Evolutionary conservation across 257 asterid genomes (phyloP), one percentile per base, ranked within the genome.

Genomic region (Forsythia viridissima): DNA sequence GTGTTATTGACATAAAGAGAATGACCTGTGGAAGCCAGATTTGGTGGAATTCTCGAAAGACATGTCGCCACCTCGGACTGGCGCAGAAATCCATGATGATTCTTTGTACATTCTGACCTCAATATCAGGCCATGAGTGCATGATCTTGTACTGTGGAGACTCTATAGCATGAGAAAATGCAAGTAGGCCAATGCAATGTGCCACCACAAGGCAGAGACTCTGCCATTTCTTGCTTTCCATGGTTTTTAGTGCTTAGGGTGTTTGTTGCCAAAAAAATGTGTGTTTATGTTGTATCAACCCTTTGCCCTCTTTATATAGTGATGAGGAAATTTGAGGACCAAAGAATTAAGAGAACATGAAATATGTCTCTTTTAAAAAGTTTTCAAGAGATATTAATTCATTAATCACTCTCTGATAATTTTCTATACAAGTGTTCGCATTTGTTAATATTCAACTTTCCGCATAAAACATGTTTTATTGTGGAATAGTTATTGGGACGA

Each of bases 1-100:
- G 20, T 13, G 59, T 0, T 1, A 48, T 4, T 15, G 20, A 48
- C 7, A 48, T 15, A 48, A 13, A 48, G 57, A 40, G 3, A 2
- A n/a, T 1, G 66, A 77, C 80, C 80, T 79, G 82, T 79, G 82
- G 18, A 79, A 72, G 24, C 82, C 82, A 30, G 73, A 76, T 61
- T 79, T 43, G 20, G 82, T 79, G 68, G 82, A 30, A 15, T 72
- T 79, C 48, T 72, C 20, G 4, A 79, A 79, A 34, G 82, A 43
- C 38, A 36, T 59, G 11, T 55, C 43, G 7, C 39, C 70, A 65
- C 66, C 74, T 48, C 6, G 20, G 15, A 79, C 55, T 2, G 34
- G n/a, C 0, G 82, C 73, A 4, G 82, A 46, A 12, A 79, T 20
- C 82, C 77, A 79, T 3, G 37, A 51, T 36, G 82, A 79, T 72